Evolutionary conservation across 1,139 yeast species (phyloP).

Genomic region (Hansenula sp.): DNA sequence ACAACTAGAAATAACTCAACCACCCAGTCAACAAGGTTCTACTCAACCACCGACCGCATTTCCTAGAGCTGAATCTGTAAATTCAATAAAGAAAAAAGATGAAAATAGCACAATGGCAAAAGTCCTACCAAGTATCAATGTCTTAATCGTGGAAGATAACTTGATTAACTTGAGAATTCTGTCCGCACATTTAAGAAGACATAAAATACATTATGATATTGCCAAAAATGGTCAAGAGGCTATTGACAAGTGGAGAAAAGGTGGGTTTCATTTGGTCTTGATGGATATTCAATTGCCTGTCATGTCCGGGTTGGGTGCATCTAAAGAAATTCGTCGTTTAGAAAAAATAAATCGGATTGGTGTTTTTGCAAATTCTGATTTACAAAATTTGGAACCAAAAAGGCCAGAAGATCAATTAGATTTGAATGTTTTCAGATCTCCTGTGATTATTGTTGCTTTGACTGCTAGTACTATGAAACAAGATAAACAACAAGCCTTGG

Average conservation of each 20-base stretch:
- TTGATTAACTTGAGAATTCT: slow-evolving; percentile 90
- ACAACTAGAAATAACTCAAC: not conserved
- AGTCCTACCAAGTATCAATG: slow-evolving; percentile 73
- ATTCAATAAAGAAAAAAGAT: slow-evolving; percentile 10
- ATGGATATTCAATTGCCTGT: slow-evolving; percentile 97
- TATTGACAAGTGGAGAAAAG: slow-evolving; percentile 84
- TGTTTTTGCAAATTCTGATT: slow-evolving; percentile 51
- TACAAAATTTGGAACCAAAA: slow-evolving; percentile 15
- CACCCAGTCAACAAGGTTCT: not conserved
- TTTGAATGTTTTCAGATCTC: slow-evolving; percentile 65
- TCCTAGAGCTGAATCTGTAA: slow-evolving; percentile 2
- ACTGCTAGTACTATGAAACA: slow-evolving; percentile 90
- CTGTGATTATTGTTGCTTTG: slow-evolving; percentile 92
- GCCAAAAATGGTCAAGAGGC: slow-evolving; percentile 95
- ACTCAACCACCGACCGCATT: slow-evolving; percentile 9
- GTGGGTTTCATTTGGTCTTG: slow-evolving; percentile 86
- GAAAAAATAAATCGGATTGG: slow-evolving; percentile 84
- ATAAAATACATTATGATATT: slow-evolving; percentile 78
- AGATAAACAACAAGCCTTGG: slow-evolving; percentile 85
- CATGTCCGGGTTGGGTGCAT: slow-evolving; percentile 89
- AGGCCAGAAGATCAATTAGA: slow-evolving; percentile 40
- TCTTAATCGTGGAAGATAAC: slow-evolving; percentile 92
- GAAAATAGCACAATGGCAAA: slow-evolving; percentile 19
- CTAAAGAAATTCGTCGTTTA: slow-evolving; percentile 79
- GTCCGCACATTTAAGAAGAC: slow-evolving; percentile 86